A percentile compares a stretch with the other conserved stretches of the same genome.
These are phyloP conservation scores for Onygenales sp. DNA, from an alignment of 2,329 filamentous ascomycete genomes.

Conservation along the genomic window DNA sequence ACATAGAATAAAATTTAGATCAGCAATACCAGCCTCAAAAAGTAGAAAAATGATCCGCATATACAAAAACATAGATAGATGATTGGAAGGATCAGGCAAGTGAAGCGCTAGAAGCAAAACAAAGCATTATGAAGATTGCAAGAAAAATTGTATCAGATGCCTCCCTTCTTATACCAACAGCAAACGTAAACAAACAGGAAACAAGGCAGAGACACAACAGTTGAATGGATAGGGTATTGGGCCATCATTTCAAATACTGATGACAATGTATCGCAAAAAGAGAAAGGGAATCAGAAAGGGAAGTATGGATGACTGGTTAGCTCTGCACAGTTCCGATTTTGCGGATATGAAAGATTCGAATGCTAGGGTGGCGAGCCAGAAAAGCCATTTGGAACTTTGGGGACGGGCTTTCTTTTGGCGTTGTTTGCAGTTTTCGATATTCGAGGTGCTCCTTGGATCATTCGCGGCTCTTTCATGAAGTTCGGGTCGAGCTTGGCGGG, in stretches of 20 bases:
- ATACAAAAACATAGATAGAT: not conserved
- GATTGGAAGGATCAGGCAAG: not conserved
- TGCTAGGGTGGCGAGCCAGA: not conserved
- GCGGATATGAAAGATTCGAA: not conserved
- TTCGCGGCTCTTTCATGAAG: constrained; percentile 84
- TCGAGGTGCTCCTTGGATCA: constrained; percentile 77
- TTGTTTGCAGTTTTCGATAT: constrained; percentile 39
- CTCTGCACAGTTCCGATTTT: not conserved
- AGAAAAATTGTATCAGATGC: not conserved
- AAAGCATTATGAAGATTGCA: not conserved
- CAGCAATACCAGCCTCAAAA: not conserved
- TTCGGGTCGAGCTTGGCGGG: constrained; percentile 76
- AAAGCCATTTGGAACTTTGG: constrained; percentile 7
- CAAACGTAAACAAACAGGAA: not conserved
- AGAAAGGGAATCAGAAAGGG: not conserved
- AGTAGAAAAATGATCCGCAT: not conserved
- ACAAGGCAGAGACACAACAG: not conserved
- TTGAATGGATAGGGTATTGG: not conserved
- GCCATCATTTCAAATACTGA: not conserved
- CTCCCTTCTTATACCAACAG: not conserved
- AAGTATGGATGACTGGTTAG: not conserved
- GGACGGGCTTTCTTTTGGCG: constrained; percentile 32
- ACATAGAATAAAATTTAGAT: not conserved
- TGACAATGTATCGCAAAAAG: not conserved
- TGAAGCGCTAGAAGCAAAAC: not conserved